A percentile compares a stretch with the other conserved stretches of the same genome.
Evolutionary conservation across 2,329 filamentous ascomycete genomes (phyloP).

Genomic region (Fusarium ambrosium): DNA sequence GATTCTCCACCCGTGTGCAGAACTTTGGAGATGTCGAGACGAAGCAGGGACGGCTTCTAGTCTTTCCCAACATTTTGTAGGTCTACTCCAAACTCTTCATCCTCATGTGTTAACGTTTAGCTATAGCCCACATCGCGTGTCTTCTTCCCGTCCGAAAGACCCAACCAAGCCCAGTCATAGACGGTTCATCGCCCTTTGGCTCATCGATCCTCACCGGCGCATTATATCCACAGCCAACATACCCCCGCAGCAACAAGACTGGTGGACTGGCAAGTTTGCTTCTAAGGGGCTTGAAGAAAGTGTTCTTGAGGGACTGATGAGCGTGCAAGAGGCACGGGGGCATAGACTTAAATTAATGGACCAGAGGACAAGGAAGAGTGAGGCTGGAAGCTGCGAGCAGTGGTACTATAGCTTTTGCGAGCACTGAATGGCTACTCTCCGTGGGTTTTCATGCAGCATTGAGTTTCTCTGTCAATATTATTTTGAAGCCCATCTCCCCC

Average conservation of each 20-base stretch:
- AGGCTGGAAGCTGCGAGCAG: not conserved
- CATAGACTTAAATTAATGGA: conserved; percentile 2
- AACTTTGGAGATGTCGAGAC: conserved; percentile 7
- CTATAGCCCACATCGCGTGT: not conserved
- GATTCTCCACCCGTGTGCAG: not conserved
- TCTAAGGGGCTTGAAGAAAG: not conserved
- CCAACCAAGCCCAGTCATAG: conserved; percentile 1
- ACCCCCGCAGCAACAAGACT: not conserved
- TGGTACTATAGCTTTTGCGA: conserved; percentile 7
- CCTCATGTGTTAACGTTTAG: fast-evolving
- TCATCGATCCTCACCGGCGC: conserved; percentile 7
- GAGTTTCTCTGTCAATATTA: not conserved
- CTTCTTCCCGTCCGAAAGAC: not conserved
- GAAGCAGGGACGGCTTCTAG: not conserved
- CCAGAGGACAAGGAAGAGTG: not conserved
- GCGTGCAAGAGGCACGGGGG: not conserved
- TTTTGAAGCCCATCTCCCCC: not conserved
- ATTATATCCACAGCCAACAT: conserved; percentile 3
- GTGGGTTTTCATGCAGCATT: not conserved
- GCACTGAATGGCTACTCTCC: not conserved
- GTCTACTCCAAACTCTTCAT: fast-evolving
- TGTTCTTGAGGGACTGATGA: not conserved
- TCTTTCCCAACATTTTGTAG: conserved; percentile 11
- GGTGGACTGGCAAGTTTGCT: not conserved
- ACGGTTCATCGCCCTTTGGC: conserved; percentile 2